phyloP scores from a whole-genome alignment of 768 basidiomycete species.

The Candolleomyces efflorescens region DNA sequence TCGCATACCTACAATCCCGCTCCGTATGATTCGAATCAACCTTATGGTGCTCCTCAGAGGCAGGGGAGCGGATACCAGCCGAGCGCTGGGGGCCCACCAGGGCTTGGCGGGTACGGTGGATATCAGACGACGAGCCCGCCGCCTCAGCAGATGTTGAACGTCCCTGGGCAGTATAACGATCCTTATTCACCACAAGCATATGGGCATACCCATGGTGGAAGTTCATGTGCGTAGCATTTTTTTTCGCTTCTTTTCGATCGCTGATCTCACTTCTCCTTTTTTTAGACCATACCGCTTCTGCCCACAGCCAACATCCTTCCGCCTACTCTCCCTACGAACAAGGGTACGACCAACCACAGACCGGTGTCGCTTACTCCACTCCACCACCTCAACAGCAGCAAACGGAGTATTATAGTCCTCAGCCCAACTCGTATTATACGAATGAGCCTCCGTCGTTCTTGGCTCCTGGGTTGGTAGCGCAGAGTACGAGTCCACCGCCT shows the following conservation, averaged over 20 bases:
- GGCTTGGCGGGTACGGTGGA: slow-evolving; percentile 5
- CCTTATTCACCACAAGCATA: slow-evolving; percentile 36
- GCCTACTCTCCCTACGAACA: slow-evolving; percentile 46
- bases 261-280: slow-evolving; percentile 6
- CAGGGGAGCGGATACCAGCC: slow-evolving; percentile 20
- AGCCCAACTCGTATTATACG: slow-evolving; percentile 36
- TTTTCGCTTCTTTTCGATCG: background rate
- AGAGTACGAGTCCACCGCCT: background rate
- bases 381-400: slow-evolving; percentile 20
- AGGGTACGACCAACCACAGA: slow-evolving; percentile 30
- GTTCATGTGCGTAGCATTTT: slow-evolving; percentile 44
- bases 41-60: slow-evolving; percentile 13
- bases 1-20: slow-evolving; percentile 36
- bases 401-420: slow-evolving; percentile 22
- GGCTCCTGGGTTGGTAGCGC: background rate
- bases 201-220: slow-evolving; percentile 49
- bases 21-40: background rate
- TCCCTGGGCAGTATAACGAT: slow-evolving; percentile 31
- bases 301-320: slow-evolving; percentile 46
- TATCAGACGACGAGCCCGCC: slow-evolving; percentile 23
- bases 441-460: slow-evolving; percentile 12
- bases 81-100: slow-evolving; percentile 5
- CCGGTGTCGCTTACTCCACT: background rate
- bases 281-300: slow-evolving; percentile 52
- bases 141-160: slow-evolving; percentile 29